phyloP scores from a whole-genome alignment of 306 rosid genomes.

The Cicer cuneatum region DNA sequence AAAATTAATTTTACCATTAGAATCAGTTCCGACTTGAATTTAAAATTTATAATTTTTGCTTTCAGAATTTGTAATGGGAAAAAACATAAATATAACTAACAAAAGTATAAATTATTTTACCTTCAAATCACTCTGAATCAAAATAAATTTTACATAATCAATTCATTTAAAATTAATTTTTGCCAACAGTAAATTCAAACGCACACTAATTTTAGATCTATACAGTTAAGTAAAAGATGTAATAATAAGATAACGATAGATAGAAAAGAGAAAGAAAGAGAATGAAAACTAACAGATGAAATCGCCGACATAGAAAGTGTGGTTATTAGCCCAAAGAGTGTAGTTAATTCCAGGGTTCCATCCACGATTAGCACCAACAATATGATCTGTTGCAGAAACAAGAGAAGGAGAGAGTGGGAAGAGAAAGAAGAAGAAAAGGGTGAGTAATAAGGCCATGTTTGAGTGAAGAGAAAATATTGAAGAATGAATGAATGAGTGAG shows the following conservation, averaged over 20 bases:
- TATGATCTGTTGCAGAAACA: conserved; percentile 73
- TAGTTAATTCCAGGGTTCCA: conserved; percentile 89
- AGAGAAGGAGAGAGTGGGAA: conserved; percentile 39
- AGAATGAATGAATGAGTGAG: neutral
- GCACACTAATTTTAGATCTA: conserved; percentile 32
- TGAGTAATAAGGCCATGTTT: conserved; percentile 37
- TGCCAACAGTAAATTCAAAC: too few relatives aligned
- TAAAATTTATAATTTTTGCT: too few relatives aligned
- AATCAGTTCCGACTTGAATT: too few relatives aligned
- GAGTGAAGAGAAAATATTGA: too few relatives aligned
- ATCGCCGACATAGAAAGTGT: conserved; percentile 85
- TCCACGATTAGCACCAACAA: conserved; percentile 91
- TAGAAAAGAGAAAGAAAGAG: neutral
- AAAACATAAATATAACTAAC: too few relatives aligned
- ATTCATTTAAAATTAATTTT: too few relatives aligned
- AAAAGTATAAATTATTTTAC: too few relatives aligned
- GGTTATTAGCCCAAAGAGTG: conserved; percentile 91
- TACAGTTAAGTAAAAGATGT: neutral
- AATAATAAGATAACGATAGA: neutral
- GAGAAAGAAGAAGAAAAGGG: conserved; percentile 25
- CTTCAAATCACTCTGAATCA: too few relatives aligned
- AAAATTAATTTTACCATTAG: too few relatives aligned
- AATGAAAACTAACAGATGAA: conserved; percentile 62
- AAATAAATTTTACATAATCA: too few relatives aligned
- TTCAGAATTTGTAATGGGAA: too few relatives aligned